Base-by-base conservation (phyloP, 306 rosid species). In the Carpinus fangiana region DNA sequence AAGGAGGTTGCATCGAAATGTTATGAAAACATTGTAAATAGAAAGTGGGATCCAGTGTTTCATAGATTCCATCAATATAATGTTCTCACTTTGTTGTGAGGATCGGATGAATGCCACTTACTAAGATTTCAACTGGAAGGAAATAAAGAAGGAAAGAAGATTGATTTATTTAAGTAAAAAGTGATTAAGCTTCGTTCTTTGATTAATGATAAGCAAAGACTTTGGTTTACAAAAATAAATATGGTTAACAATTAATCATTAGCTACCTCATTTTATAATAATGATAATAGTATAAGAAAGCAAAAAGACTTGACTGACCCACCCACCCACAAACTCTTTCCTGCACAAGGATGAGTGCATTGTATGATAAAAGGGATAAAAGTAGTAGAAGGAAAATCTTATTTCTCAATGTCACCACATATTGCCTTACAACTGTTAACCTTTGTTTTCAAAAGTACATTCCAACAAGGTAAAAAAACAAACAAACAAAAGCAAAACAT, bases 351-450 rank as follows among this genome's bases (percentile, higher is more conserved):
- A 73, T 20, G 62, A 74, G 7, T 4, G 83, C 55, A 67, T 61
- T 53, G 21, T 2, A 18, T 13, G 59, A 53, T 7, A 4, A 11
- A 53, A 6, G 17, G 20, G 20, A 53, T 4, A 17, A 0, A 50
- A 11, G 16, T 53, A 16, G 9, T 21, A 5, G 4, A 34, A 26
- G 47, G 6, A 26, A 68, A 46, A 31, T 5, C 46, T 67, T 31
- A 26, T 41, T 38, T 20, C 28, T 67, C 31, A 73, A 48, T 57
- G 54, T 59, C 67, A 66, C 75, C 34, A 17, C 76, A 73, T 72
- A 76, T 76, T 84, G 87, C 62, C 81, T 73, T 72, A 78, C 86
- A 84, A 81, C 89, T 72, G 80, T 65, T 8, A 73, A 31, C 34
- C 2, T 31, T 31, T 31, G 34, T 31, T 31, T 31, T 31, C 3